Evolutionary conservation across 208 protist species (phyloP).

Genomic region (Crithidia acanthocephali): DNA sequence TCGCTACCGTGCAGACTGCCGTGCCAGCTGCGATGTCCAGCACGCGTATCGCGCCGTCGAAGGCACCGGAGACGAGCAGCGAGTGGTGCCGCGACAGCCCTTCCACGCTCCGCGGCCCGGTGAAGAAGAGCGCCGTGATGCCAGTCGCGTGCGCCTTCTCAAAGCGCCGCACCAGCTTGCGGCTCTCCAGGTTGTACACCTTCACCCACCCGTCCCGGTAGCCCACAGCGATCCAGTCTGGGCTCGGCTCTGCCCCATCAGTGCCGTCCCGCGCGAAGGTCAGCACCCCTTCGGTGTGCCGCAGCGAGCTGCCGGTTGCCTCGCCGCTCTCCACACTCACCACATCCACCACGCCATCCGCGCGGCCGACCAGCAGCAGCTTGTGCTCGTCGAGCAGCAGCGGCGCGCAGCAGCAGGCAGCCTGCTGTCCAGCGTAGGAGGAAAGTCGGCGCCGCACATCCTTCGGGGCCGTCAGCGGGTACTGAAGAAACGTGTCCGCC

Average conservation of each 20-base stretch:
- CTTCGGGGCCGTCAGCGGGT: constrained; percentile 43
- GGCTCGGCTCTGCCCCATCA: constrained; percentile 16
- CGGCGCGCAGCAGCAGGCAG: constrained; percentile 35
- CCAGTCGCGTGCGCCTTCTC: constrained; percentile 60
- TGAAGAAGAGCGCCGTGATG: constrained; percentile 69
- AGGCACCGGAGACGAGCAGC: constrained; percentile 69
- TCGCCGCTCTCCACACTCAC: constrained; percentile 33
- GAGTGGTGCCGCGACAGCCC: constrained; percentile 54
- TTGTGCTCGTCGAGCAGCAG: constrained; percentile 13
- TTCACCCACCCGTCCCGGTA: constrained; percentile 86
- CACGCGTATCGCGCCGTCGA: constrained; percentile 64
- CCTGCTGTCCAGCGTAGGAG: constrained; percentile 39
- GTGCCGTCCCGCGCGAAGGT: constrained; percentile 38
- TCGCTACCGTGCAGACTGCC: constrained; percentile 41
- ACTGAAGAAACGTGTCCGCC: constrained; percentile 36
- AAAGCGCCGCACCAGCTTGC: constrained; percentile 81
- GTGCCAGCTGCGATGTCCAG: constrained; percentile 58
- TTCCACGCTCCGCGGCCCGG: constrained; percentile 33
- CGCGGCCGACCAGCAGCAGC: constrained; percentile 59
- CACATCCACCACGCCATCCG: constrained; percentile 70
- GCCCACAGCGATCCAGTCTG: constrained; percentile 72
- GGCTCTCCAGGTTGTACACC: constrained; percentile 70
- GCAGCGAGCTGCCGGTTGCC: constrained; percentile 38
- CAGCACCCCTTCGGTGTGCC: constrained; percentile 63
- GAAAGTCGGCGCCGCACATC: constrained; percentile 33